Evolutionary conservation across 164 flowering plant genomes (phyloP), one percentile per base, ranked within the genome.

Genomic region (Kingdonia uniflora): DNA sequence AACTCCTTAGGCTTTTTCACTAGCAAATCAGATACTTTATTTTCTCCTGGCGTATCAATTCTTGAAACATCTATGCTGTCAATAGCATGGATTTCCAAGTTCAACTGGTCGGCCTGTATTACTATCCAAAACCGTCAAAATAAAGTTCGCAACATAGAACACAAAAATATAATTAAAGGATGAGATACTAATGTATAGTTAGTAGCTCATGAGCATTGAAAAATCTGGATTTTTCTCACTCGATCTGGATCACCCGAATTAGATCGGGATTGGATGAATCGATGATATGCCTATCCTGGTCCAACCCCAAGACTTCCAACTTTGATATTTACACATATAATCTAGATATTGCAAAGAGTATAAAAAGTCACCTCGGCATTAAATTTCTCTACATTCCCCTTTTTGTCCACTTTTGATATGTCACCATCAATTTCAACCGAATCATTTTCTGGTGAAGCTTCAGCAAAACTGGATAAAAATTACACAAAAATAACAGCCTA

Each of bases 401-500:
- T 60, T 42, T 70, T 68, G 63, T 74, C 71, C 54, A 50, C 69
- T 56, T 68, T 71, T 51, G 72, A 52, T 43, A 45, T 42, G 16
- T 70, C 73, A 52, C 43, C 68, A 37, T 60, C 78, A 60, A 59
- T 64, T 22, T 49, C 74, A 61, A 42, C 42, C 54, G 77, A 68
- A 63, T 74, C 79, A 59, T 75, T 90, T 23, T 57, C 86, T 39
- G 85, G 75, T 50, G 74, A 73, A 61, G 51, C 58, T 56, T 82
- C 91, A 41, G 77, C 73, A 68, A 70, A 85, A 12, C 94, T 88
- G 62, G 39, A 56, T 16, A 40, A 43, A 14, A 22, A 40, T 17
- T 3, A 25, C 37, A 24, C 5, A 49, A 1, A 46, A 43, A 17
- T 17, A 43, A 19, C 19, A n/a, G 20, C 19, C 10, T 43, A 14